Conservation (phyloP, 306 rosid species). For the Vigna reflexopilosa region DNA sequence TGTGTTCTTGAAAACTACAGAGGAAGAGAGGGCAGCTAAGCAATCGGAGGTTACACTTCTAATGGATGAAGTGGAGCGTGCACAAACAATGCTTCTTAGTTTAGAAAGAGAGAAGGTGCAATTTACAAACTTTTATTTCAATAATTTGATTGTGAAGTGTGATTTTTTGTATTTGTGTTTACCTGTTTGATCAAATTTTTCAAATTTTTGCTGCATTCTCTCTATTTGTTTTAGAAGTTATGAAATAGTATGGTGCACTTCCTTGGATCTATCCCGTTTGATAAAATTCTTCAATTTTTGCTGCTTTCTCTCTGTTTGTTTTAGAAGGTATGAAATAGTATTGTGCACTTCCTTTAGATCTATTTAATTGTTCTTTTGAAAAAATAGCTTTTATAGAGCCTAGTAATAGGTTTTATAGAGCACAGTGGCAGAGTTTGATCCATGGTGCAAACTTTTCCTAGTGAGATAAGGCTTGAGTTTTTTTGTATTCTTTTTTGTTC, state of each 20-base stretch:
- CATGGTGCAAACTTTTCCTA: not conserved
- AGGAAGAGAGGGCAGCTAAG: slow-evolving; percentile 88
- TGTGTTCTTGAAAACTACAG: slow-evolving; percentile 52
- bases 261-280: not conserved
- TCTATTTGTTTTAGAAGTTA: slow-evolving; percentile 15
- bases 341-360: not conserved
- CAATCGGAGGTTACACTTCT: slow-evolving; percentile 89
- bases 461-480: not conserved
- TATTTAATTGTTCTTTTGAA: not conserved
- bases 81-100: slow-evolving; percentile 58
- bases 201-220: slow-evolving; percentile 28
- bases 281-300: too few species aligned
- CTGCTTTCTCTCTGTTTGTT: not conserved
- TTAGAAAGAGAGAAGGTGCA: slow-evolving; percentile 66
- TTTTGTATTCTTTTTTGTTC: not conserved
- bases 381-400: not conserved
- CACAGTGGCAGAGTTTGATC: not conserved
- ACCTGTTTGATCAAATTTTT: not conserved
- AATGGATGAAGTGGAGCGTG: slow-evolving; percentile 67
- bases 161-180: slow-evolving; percentile 11
- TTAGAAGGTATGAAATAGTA: slow-evolving; percentile 4
- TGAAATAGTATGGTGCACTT: not conserved
- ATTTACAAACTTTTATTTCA: slow-evolving; percentile 12
- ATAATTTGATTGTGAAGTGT: slow-evolving; percentile 35
- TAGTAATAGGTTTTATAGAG: not conserved